Evolutionary conservation across 164 flowering plant genomes (phyloP), one percentile per base, ranked within the genome.

Genomic region (Stephania yunnanensis): DNA sequence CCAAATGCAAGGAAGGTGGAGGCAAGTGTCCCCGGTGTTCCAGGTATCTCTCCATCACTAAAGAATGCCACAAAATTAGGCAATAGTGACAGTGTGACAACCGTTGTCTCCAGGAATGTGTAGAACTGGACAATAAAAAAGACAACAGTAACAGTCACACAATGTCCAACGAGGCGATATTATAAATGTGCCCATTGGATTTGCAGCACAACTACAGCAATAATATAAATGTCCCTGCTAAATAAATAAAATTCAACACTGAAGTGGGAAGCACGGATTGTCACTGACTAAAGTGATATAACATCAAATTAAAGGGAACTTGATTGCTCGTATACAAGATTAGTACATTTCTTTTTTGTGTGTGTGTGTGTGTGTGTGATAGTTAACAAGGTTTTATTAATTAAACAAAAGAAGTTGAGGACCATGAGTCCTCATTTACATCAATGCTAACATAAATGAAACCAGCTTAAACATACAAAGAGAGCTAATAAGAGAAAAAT

Each of bases 1-100:
- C 99, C 98, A 84, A 95, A 95, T 42, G 97, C 86, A 73, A 95
- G 94, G 85, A 95, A 95, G 67, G 96, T 93, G 10, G 96, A 87
- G 31, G 98, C 99, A 77, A 95, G 92, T 71, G 88, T 87, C 78
- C 95, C 89, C n/a, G 99, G 96, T 55, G 95, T 84, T 70, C 96
- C 99, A 69, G 93, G 92, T 73, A 95, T 89, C 81, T 90, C 97
- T 68, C 86, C 95, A 77, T 95, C 98, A 77, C 85, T 86, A 80
- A 95, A 95, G 85, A 95, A 93, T 76, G 94, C 88, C 46, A 93
- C 86, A 78, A 95, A 93, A 69, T 89, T 87, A 15, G 98, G 97
- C 80, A 95, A 74, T 53, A 95, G 82, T 42, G 96, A 88, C 74
- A 91, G 69, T 19, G 99, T 83, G 53, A 92, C 99, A 12, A 95